Evolutionary conservation across 1,284 basidiomycete genomes (phyloP).

Genomic region (Naganishia sp.): DNA sequence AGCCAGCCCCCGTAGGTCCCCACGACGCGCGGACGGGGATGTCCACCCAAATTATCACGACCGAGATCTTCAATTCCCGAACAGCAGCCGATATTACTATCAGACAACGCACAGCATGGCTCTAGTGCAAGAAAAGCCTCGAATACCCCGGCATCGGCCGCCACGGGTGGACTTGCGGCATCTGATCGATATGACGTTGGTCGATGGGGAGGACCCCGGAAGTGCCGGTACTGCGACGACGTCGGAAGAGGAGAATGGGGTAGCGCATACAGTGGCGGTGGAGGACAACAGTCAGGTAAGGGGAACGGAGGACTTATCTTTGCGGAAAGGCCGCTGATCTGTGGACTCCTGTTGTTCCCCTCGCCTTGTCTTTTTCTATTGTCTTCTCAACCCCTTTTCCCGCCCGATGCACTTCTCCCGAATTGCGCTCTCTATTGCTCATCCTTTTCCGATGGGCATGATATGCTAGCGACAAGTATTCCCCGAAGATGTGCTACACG

Average conservation of each 20-base stretch:
- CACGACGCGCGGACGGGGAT: not conserved
- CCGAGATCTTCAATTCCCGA: not conserved
- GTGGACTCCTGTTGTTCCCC: not conserved
- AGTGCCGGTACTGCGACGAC: constrained; percentile 2
- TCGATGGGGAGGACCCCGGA: constrained; percentile 3
- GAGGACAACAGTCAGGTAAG: constrained; percentile 4
- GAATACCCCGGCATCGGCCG: not conserved
- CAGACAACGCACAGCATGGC: not conserved
- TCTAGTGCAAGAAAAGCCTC: not conserved
- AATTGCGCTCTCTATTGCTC: not conserved
- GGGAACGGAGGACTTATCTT: not conserved
- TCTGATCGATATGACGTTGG: constrained; percentile 24
- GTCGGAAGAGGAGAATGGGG: constrained; percentile 3
- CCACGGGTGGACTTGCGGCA: constrained; percentile 21
- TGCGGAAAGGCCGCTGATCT: not conserved
- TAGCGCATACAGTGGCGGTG: too few species aligned
- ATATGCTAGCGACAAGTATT: constrained; percentile 12
- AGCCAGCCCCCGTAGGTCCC: not conserved
- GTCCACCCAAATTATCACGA: not conserved
- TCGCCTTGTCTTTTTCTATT: not conserved
- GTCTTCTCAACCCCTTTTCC: not conserved
- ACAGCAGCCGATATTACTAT: not conserved
- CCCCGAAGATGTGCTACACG: constrained; percentile 16
- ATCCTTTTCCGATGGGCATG: not conserved
- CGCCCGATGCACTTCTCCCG: not conserved